Evolutionary conservation across 345 rosid species (phyloP).

Genomic region (Bruguiera sexangula): DNA sequence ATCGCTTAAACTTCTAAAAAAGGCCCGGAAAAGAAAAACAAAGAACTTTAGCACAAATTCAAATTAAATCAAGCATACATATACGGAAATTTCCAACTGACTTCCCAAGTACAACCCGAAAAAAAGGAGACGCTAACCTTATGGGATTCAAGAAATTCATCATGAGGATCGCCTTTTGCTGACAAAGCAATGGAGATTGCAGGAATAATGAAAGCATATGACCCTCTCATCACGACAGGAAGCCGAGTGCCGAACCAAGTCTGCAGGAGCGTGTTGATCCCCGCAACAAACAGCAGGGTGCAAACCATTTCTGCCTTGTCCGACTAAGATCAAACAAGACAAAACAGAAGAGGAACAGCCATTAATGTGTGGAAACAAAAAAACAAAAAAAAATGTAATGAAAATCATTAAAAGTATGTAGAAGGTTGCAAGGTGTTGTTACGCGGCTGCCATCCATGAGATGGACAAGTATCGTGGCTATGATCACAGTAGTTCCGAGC

Average conservation of each 20-base stretch:
- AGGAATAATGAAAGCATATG: slow-evolving; percentile 72
- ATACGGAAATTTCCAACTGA: not conserved
- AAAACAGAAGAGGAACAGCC: not conserved
- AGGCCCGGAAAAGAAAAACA: slow-evolving; percentile 4
- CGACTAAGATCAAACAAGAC: slow-evolving; percentile 31
- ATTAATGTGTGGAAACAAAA: not conserved
- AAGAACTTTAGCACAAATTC: not conserved
- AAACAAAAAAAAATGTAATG: not conserved
- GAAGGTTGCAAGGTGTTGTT: slow-evolving; percentile 17
- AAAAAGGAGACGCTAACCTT: slow-evolving; percentile 34
- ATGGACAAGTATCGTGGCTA: slow-evolving; percentile 66
- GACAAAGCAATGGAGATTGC: slow-evolving; percentile 61
- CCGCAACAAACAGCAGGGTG: slow-evolving; percentile 71
- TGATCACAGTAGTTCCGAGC: slow-evolving; percentile 80
- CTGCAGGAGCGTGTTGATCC: slow-evolving; percentile 69
- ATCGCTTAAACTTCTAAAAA: slow-evolving; percentile 53
- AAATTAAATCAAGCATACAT: not conserved
- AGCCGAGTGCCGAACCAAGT: slow-evolving; percentile 71
- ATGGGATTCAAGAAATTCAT: slow-evolving; percentile 40
- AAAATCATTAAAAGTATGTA: not conserved
- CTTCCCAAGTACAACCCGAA: not conserved
- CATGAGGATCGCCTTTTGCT: slow-evolving; percentile 17
- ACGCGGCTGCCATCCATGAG: slow-evolving; percentile 86
- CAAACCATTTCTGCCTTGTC: slow-evolving; percentile 83
- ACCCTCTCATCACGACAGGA: slow-evolving; percentile 81